Evolutionary conservation across 129 eudicot genomes (phyloP).

Genomic region (Erigeron canadensis): DNA sequence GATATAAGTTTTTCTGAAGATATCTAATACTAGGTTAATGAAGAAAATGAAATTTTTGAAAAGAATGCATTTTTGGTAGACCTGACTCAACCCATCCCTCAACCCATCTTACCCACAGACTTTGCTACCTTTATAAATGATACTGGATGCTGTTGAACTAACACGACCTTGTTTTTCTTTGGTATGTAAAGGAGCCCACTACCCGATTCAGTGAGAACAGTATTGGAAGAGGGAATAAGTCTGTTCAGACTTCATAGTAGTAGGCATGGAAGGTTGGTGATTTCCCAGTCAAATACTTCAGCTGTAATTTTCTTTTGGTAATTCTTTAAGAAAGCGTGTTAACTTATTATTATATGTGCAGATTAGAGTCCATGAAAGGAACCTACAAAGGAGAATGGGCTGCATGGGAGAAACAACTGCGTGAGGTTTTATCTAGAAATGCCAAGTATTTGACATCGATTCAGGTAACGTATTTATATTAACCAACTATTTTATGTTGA

Average conservation of each 20-base stretch:
- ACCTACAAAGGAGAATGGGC: constrained; percentile 67
- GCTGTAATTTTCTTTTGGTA: not conserved
- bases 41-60: not conserved
- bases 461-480: constrained; percentile 54
- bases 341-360: constrained; percentile 18
- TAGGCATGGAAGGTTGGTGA: constrained; percentile 75
- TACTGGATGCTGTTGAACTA: constrained; percentile 19
- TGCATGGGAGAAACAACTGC: constrained; percentile 79
- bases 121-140: too few relatives aligned
- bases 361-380: constrained; percentile 82
- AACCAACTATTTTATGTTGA: not conserved
- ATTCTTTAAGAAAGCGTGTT: not conserved
- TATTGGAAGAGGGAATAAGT: constrained; percentile 85
- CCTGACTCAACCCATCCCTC: not conserved
- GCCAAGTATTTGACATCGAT: constrained; percentile 67
- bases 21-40: not conserved
- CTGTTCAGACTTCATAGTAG: constrained; percentile 69
- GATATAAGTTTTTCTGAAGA: not conserved
- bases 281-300: constrained; percentile 4
- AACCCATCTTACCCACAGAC: not conserved
- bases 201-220: constrained; percentile 63
- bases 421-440: constrained; percentile 48
- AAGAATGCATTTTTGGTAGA: too few relatives aligned
- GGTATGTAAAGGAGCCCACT: constrained; percentile 56
- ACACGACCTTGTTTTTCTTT: constrained; percentile 18